phyloP scores from a whole-genome alignment of 2,329 filamentous ascomycete genomes.

The Arachnopeziza araneosa region DNA sequence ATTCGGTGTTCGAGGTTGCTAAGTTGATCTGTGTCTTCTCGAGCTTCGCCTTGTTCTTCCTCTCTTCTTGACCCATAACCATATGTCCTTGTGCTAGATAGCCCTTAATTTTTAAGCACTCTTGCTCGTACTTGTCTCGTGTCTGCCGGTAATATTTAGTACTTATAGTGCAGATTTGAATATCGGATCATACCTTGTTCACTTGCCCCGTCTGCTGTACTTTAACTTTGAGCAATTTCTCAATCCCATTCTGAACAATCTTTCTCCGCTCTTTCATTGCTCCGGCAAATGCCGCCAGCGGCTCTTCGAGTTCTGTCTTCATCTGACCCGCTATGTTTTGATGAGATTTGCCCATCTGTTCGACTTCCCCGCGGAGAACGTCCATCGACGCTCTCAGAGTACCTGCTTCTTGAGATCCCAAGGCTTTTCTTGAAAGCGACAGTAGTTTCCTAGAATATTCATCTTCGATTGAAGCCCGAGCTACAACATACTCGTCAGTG shows the following conservation, averaged over 20 bases:
- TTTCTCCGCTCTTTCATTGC: conserved; percentile 96
- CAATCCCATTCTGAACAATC: conserved; percentile 89
- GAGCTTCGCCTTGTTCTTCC: conserved; percentile 97
- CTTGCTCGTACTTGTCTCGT: conserved; percentile 92
- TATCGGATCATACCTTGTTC: conserved; percentile 65
- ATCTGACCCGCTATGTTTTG: conserved; percentile 87
- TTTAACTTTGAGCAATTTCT: conserved; percentile 91
- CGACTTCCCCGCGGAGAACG: conserved; percentile 80
- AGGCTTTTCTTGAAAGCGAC: conserved; percentile 76
- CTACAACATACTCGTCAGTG: conserved; percentile 37
- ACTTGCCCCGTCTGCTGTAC: conserved; percentile 84
- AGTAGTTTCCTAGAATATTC: conserved; percentile 90
- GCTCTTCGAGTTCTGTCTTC: conserved; percentile 94
- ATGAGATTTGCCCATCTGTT: conserved; percentile 91
- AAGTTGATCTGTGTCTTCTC: conserved; percentile 98
- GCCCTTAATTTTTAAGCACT: conserved; percentile 96
- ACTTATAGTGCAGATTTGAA: conserved; percentile 5
- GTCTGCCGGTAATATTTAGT: conserved; percentile 45
- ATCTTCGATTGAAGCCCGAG: conserved; percentile 89
- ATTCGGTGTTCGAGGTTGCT: conserved; percentile 84
- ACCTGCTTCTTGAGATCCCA: conserved; percentile 83
- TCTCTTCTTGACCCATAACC: conserved; percentile 99
- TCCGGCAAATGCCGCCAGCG: conserved; percentile 82
- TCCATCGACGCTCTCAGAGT: conserved; percentile 81
- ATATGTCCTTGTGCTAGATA: conserved; percentile 98